phyloP scores from a whole-genome alignment of 768 basidiomycete genomes.

The Leucogyrophana mollusca region DNA sequence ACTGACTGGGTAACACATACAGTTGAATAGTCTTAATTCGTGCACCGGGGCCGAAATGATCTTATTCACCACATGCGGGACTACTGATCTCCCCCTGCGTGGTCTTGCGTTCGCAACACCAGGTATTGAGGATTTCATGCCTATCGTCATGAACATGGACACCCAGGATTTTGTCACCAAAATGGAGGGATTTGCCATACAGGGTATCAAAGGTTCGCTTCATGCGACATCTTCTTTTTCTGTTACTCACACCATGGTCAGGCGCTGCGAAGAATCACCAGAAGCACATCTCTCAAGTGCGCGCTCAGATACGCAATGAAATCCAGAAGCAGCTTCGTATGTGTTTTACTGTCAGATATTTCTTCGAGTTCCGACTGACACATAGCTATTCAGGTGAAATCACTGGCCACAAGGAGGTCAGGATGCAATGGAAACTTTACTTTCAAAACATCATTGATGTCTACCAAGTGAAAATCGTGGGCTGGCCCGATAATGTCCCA shows the following conservation, averaged over 20 bases:
- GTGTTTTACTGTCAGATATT: background rate
- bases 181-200: slow-evolving; percentile 5
- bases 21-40: slow-evolving; percentile 1
- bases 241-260: background rate
- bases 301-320: background rate
- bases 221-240: background rate
- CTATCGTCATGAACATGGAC: background rate
- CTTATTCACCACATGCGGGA: background rate
- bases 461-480: background rate
- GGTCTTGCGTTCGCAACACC: background rate
- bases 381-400: background rate
- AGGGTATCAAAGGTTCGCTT: slow-evolving; percentile 5
- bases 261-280: background rate
- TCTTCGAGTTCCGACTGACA: background rate
- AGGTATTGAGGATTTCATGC: background rate
- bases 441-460: background rate
- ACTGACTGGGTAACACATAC: too few relatives aligned
- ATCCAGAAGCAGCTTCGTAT: background rate
- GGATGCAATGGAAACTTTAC: background rate
- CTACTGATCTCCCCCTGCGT: background rate
- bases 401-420: background rate
- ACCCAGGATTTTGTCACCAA: slow-evolving; percentile 3
- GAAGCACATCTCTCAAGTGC: background rate
- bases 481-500: background rate
- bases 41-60: background rate